Base-by-base conservation (phyloP, 2,329 filamentous ascomycete genomes). In the Aspergillus hortae region DNA sequence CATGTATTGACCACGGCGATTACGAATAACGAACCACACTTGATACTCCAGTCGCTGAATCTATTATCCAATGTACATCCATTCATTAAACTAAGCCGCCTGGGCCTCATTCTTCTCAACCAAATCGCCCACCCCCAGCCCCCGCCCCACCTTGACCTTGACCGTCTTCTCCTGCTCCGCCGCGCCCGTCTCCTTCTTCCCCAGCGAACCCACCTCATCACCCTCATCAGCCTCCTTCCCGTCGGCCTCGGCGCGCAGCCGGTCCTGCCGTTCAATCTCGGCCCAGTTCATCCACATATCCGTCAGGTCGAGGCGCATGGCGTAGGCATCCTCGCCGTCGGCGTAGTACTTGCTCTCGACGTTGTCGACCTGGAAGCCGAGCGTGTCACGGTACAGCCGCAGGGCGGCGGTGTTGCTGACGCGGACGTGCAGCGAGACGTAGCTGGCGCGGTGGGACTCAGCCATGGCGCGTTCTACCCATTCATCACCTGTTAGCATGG, bases 361-460 rank as follows among this genome's bases (percentile, higher is more conserved):
- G 44, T 91, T 94, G 59, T 94, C 90, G 61, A 89, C 88, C 68
- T 86, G 83, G 80, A 96, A 97, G 49, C 90, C 87, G 1, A 96
- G 84, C 0, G 92, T 96, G 69, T 95, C 88, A 63, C 90, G 86
- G 82, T 99, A 99, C 19, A 99, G 83, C 64, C 89, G 89, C 56
- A 96, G 83, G 23, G 94, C 94, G 6, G 94, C 94, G 56, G 83
- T 83, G 79, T 99, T 99, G 73, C 89, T 94, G 48, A 96, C 84
- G 66, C 94, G 92, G 58, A 99, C 94, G 77, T 99, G 94, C 32
- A 99, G 84, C 32, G 89, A 95, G 67, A 99, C 92, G 77, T 96
- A 97, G 69, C 88, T 83, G 1, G 92, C 94, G 64, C 85, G 83
- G 69, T 92, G 96, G 32, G 89, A 92, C 74, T 99, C 94, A 54